Base-by-base conservation (phyloP, 2,329 filamentous ascomycete genomes). In the Alternaria novae-zelandiae region DNA sequence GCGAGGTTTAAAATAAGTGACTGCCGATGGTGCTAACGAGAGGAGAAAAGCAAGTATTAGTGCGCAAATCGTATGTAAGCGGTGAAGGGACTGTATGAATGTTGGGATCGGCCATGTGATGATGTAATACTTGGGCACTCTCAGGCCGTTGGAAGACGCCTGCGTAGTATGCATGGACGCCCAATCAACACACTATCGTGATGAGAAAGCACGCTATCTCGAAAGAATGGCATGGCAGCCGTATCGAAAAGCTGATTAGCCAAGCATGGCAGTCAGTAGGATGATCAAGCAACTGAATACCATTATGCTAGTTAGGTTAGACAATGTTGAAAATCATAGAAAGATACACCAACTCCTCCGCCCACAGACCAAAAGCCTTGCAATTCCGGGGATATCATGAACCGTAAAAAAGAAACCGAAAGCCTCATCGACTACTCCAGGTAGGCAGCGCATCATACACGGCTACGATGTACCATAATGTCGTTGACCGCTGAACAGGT, bases 331-430 rank as follows among this genome's bases (percentile, higher is more conserved):
- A 41, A 11, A 41, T 60, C 23, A 46, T 20, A 55, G 44, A 21
- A 60, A 58, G 17, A 44, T 51, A 54, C 41, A 25, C 50, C 55
- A 65, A 64, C 65, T 65, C 63, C 65, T 41, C 28, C 11, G 15
- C 11, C 28, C 36, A 54, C 28, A 44, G 6, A 54, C 41, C 53
- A 47, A 32, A 49, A 51, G 53, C 61, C 54, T 63, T 53, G 44
- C 60, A 59, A 59, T 28, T 53, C 57, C 28, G 23, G 61, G 66
- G 65, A 70, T 68, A 72, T 70, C 60, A 65, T 64, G 49, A 66
- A 62, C 53, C 53, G 21, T 54, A 41, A 60, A 57, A 56, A n/a
- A 57, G 50, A 49, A 57, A 65, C 32, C 20, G 51, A 54, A 59
- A 49, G 58, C 41, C 54, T 26, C 59, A 30, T 59, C 32, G 15